Evolutionary conservation across 2,329 filamentous ascomycete genomes (phyloP), one percentile per base, ranked within the genome.

Genomic region (Neopestalotiopsis clavispora): DNA sequence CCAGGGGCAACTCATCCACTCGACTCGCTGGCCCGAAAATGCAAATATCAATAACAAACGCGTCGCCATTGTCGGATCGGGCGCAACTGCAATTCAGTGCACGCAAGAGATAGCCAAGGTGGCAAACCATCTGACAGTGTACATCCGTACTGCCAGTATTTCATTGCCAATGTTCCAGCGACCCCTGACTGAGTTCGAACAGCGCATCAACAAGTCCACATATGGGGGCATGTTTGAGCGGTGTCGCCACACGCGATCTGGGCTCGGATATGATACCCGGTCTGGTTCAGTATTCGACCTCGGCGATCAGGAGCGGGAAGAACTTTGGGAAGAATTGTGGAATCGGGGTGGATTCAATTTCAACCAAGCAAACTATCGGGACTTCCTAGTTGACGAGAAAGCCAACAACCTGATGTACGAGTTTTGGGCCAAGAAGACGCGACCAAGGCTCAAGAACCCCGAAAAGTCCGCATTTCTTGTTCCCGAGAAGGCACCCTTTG

Each of bases 351-450:
- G 59, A 1, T 61, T 61, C 59, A 61, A 61, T 32, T 34, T 61
- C 34, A 40, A 34, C 14, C 59, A 61, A n/a, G 59, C 59, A 4
- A 61, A 61, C 12, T 61, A 61, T 32, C 28, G 28, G 30, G 59
- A 61, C 59, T 61, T 61, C 28, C 30, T 61, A 17, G 59, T 61
- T 4, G 59, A 61, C 13, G 28, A 61, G 59, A 38, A 61, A 61
- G 59, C 59, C 59, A 61, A 32, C 59, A 61, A 61, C 12, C 28
- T 61, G 34, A 32, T 61, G 28, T 61, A 61, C 20, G 28, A 61
- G 59, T 61, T 61, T 30, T 61, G 59, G 59, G 59, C 59, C n/a
- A 61, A 61, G n/a, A 40, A 61, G 32, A 61, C 59, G 59, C 30
- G 59, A 10, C 23, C 59, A 28, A 40, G 59, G 59, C n/a, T 61